Conservation (phyloP, 768 basidiomycete species). For the Lyophyllum decastes region DNA sequence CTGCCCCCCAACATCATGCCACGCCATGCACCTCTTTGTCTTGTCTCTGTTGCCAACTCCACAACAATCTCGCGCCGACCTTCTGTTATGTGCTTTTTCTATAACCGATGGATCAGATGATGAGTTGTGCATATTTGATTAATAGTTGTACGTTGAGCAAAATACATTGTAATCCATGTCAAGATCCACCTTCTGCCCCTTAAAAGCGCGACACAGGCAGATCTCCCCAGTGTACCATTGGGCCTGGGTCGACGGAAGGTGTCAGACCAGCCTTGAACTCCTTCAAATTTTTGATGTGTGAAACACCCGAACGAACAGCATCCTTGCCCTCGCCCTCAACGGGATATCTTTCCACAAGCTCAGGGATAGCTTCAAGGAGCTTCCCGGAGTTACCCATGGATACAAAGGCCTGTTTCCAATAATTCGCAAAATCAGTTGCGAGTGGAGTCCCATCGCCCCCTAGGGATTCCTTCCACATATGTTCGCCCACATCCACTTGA, state of each 20-base stretch:
- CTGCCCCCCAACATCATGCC: conserved; percentile 12
- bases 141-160: not conserved
- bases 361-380: conserved; percentile 57
- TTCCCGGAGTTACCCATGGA: conserved; percentile 40
- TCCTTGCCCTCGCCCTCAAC: conserved; percentile 53
- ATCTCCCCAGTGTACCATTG: conserved; percentile 77
- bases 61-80: not conserved
- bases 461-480: conserved; percentile 51
- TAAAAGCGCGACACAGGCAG: conserved; percentile 61
- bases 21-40: conserved; percentile 10
- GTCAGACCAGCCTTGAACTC: conserved; percentile 64
- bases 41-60: not conserved
- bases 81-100: not conserved
- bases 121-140: not conserved
- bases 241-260: conserved; percentile 57
- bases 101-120: not conserved
- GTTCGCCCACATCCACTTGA: conserved; percentile 49
- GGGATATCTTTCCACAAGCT: conserved; percentile 57
- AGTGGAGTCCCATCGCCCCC: conserved; percentile 58
- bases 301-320: conserved; percentile 45
- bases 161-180: not conserved
- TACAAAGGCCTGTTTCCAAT: conserved; percentile 56
- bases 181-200: conserved; percentile 12
- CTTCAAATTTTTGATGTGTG: conserved; percentile 64
- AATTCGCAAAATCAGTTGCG: conserved; percentile 58